A percentile compares a stretch with the other conserved stretches of the same genome.
Conservation (phyloP, 306 rosid genomes). For the Trifolium subterraneum region DNA sequence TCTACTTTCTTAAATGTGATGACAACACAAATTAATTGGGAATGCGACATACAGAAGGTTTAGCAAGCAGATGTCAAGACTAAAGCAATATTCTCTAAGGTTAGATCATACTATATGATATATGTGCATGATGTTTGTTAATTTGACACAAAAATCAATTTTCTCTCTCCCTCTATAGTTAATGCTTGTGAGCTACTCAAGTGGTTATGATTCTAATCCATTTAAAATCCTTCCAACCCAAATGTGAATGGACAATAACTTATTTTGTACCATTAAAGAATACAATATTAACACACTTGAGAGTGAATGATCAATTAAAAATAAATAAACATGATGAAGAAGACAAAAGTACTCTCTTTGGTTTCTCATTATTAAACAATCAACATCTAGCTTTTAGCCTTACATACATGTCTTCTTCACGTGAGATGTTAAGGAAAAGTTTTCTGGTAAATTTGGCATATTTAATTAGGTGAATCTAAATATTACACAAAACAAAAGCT, state of each 20-base stretch:
- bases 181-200: slow-evolving; percentile 15
- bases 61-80: slow-evolving; percentile 41
- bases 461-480: slow-evolving; percentile 41
- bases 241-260: slow-evolving; percentile 16
- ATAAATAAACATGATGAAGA: slow-evolving; percentile 12
- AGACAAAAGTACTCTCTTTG: slow-evolving; percentile 35
- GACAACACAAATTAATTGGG: not conserved
- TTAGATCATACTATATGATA: not conserved
- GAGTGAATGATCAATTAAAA: slow-evolving; percentile 11
- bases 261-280: slow-evolving; percentile 24
- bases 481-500: not conserved
- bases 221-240: slow-evolving; percentile 15
- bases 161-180: not conserved
- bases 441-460: not conserved
- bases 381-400: slow-evolving; percentile 39
- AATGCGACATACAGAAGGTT: slow-evolving; percentile 34
- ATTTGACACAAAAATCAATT: not conserved
- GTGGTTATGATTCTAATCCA: slow-evolving; percentile 30
- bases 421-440: slow-evolving; percentile 39
- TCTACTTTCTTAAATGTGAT: slow-evolving; percentile 6
- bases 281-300: slow-evolving; percentile 23
- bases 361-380: slow-evolving; percentile 50
- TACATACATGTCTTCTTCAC: slow-evolving; percentile 50
- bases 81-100: not conserved
- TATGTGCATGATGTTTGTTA: not conserved